phyloP scores from a whole-genome alignment of 2,329 filamentous ascomycete species.

The Pyrenochaeta sp. region DNA sequence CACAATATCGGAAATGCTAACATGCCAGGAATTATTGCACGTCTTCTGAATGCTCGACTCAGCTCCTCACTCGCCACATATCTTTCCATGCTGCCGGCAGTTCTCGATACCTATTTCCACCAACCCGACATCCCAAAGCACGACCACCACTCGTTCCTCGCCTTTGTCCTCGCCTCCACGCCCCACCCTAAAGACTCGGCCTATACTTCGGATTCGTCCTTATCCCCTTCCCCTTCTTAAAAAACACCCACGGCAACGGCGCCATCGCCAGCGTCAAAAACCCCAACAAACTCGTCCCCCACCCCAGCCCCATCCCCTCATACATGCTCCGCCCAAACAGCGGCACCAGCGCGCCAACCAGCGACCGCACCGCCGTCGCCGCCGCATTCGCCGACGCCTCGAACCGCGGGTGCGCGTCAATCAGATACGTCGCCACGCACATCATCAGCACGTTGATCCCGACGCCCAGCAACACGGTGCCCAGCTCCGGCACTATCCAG shows the following conservation, averaged over 20 bases:
- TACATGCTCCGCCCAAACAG: constrained; percentile 67
- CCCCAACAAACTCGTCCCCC: constrained; percentile 62
- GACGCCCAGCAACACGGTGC: neutral
- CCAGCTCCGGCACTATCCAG: neutral
- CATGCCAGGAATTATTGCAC: too few relatives aligned
- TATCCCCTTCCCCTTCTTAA: constrained; percentile 49
- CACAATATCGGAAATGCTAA: too few relatives aligned
- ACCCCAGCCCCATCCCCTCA: constrained; percentile 62
- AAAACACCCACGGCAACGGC: constrained; percentile 53
- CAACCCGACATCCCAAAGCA: too few relatives aligned
- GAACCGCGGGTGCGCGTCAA: constrained; percentile 61
- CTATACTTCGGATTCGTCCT: neutral
- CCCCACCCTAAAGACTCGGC: neutral
- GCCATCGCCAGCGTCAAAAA: constrained; percentile 57
- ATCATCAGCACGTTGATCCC: constrained; percentile 1
- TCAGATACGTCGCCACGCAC: constrained; percentile 61
- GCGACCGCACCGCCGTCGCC: constrained; percentile 59
- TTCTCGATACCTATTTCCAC: too few relatives aligned
- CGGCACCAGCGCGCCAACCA: constrained; percentile 65
- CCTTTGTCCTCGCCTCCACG: too few relatives aligned
- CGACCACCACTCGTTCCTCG: too few relatives aligned
- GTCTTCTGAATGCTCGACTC: too few relatives aligned
- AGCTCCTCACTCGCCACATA: too few relatives aligned
- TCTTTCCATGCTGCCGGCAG: too few relatives aligned
- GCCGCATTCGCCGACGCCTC: constrained; percentile 63